These are phyloP conservation scores for Globisporangium echinulatum DNA, from an alignment of 352 stramenopile genomes.

Conservation along the genomic window DNA sequence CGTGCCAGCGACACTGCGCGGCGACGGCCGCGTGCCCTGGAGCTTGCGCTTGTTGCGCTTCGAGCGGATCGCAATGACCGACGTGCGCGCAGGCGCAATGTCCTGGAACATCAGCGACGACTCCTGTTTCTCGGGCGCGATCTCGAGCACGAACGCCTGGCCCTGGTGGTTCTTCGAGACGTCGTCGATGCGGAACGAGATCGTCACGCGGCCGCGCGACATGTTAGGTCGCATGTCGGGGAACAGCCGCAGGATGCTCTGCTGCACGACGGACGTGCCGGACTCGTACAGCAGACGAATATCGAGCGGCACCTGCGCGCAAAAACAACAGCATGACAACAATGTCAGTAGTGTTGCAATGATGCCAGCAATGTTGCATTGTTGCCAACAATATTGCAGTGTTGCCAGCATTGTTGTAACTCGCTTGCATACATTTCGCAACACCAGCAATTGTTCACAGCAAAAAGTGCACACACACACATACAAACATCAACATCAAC, in stretches of 20 bases:
- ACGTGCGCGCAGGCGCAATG: conserved; percentile 83
- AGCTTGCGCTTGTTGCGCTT: conserved; percentile 93
- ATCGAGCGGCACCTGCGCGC: conserved; percentile 38
- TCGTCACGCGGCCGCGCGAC: conserved; percentile 64
- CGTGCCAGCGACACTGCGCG: conserved; percentile 29
- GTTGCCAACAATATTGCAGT: neutral
- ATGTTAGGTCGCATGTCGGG: conserved; percentile 86
- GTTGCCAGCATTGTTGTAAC: neutral
- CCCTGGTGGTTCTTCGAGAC: conserved; percentile 97
- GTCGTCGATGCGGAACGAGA: conserved; percentile 95
- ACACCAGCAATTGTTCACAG: too few relatives aligned
- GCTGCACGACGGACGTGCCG: conserved; percentile 79
- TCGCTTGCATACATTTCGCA: too few relatives aligned
- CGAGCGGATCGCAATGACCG: conserved; percentile 89
- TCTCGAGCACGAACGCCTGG: conserved; percentile 90
- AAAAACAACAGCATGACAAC: neutral
- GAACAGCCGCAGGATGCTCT: conserved; percentile 88
- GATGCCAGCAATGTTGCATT: too few relatives aligned
- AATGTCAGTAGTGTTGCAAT: neutral
- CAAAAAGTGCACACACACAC: too few relatives aligned
- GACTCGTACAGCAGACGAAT: conserved; percentile 82
- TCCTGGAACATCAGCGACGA: conserved; percentile 83
- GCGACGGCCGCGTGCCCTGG: conserved; percentile 28
- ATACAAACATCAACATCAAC: neutral
- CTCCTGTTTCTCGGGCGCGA: conserved; percentile 84